Conservation (phyloP, 176 grass and related monocot genomes). For the Ensete ventricosum region DNA sequence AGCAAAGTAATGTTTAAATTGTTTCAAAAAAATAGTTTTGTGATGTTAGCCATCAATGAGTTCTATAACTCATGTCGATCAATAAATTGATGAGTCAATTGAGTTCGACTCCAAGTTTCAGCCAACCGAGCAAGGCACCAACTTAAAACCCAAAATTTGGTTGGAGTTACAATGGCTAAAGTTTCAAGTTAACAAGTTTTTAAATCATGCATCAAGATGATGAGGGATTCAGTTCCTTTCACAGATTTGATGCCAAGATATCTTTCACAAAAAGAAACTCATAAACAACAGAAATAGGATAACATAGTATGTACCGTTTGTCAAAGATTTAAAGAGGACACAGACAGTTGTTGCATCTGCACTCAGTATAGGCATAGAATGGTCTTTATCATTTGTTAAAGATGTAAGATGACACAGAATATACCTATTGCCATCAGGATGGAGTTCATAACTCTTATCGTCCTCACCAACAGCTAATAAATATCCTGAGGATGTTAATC, state of each 20-base stretch:
- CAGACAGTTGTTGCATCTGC: too few species aligned
- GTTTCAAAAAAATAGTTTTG: not conserved
- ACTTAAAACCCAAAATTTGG: not conserved
- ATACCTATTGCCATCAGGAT: conserved; percentile 94
- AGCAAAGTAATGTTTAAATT: not conserved
- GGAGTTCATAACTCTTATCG: conserved; percentile 57
- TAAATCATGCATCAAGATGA: not conserved
- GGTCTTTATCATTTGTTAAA: not conserved
- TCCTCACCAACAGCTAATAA: conserved; percentile 55
- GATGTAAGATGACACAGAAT: not conserved
- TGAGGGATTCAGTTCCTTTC: not conserved
- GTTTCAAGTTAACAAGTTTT: not conserved
- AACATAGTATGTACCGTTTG: too few species aligned
- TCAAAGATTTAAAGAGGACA: too few species aligned
- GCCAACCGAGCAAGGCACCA: not conserved
- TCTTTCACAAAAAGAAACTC: too few species aligned
- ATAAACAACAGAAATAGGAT: too few species aligned
- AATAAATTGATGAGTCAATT: not conserved
- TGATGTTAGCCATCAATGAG: not conserved
- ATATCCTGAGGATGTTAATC: conserved; percentile 67
- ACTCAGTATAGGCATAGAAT: not conserved
- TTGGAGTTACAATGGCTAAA: not conserved
- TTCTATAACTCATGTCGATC: not conserved
- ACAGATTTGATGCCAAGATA: not conserved
- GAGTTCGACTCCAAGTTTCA: not conserved